These are phyloP conservation scores for Neonectria ditissima DNA, from an alignment of 2,329 filamentous ascomycete genomes.

Conservation along the genomic window DNA sequence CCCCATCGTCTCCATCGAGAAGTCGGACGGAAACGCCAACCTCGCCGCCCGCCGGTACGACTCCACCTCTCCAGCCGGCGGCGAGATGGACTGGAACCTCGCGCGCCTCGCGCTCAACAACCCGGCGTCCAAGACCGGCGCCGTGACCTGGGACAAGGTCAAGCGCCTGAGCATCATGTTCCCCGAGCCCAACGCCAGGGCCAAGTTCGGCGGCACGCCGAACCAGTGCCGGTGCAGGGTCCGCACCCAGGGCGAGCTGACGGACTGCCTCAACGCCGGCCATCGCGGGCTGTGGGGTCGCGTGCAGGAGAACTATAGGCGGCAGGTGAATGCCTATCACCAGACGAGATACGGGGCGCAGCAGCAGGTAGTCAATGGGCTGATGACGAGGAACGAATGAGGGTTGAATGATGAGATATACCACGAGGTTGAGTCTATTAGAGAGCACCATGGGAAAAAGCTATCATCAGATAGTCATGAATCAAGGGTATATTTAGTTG, in stretches of 20 bases:
- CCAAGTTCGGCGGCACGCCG: slow-evolving; percentile 45
- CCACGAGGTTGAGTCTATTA: too few species aligned
- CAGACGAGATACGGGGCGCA: slow-evolving; percentile 35
- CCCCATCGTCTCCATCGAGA: slow-evolving; percentile 44
- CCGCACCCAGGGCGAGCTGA: slow-evolving; percentile 39
- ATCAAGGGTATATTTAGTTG: slow-evolving; percentile 18
- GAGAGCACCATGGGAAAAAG: background rate
- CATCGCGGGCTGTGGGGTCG: slow-evolving; percentile 47
- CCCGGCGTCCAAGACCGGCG: slow-evolving; percentile 36
- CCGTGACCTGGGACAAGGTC: slow-evolving; percentile 41
- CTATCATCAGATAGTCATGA: background rate
- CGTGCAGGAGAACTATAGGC: slow-evolving; percentile 46
- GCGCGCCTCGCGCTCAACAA: slow-evolving; percentile 47
- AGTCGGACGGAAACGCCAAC: slow-evolving; percentile 40
- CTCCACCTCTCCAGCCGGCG: slow-evolving; percentile 16
- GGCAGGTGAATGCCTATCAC: slow-evolving; percentile 39
- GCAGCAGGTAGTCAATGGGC: slow-evolving; percentile 37
- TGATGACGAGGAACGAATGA: slow-evolving; percentile 13
- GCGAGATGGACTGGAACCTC: slow-evolving; percentile 47
- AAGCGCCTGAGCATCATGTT: slow-evolving; percentile 49
- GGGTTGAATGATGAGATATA: background rate
- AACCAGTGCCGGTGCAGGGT: slow-evolving; percentile 45
- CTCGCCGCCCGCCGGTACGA: slow-evolving; percentile 47
- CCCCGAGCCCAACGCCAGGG: slow-evolving; percentile 34
- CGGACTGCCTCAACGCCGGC: slow-evolving; percentile 39